Conservation (phyloP, 139 green algal species). For the Microglena sp. region DNA sequence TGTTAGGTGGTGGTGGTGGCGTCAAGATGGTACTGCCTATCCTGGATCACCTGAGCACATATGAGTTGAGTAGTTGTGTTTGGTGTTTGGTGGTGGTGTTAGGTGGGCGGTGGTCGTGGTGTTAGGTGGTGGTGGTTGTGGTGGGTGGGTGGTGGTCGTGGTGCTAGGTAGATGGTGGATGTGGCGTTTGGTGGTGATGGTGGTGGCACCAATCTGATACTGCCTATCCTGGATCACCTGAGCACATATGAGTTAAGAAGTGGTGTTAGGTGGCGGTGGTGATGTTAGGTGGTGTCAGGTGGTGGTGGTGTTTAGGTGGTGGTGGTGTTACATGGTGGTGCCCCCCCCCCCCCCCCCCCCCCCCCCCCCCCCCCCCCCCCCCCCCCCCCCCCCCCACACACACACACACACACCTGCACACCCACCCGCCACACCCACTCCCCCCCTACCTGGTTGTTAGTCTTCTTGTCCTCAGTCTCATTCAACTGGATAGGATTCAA, state of each 20-base stretch:
- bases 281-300: too few relatives aligned
- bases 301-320: background rate
- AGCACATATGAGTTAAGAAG: background rate
- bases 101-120: background rate
- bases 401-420: too few relatives aligned
- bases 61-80: background rate
- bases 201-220: constrained; percentile 92
- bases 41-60: constrained; percentile 65
- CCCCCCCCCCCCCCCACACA: too few relatives aligned
- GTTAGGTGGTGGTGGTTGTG: background rate
- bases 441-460: constrained; percentile 60
- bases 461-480: constrained; percentile 87
- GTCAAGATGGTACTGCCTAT: constrained; percentile 92
- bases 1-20: too few relatives aligned
- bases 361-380: too few relatives aligned
- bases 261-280: background rate
- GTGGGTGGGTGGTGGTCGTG: background rate
- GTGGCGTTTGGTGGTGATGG: too few relatives aligned
- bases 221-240: constrained; percentile 82
- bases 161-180: background rate
- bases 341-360: too few relatives aligned
- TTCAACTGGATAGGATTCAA: constrained; percentile 95
- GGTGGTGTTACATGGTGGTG: background rate
- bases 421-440: too few relatives aligned
- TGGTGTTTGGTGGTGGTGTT: background rate